Evolutionary conservation across 768 basidiomycete genomes (phyloP), one percentile per base, ranked within the genome.

Genomic region (Tylopilus subfusipes): DNA sequence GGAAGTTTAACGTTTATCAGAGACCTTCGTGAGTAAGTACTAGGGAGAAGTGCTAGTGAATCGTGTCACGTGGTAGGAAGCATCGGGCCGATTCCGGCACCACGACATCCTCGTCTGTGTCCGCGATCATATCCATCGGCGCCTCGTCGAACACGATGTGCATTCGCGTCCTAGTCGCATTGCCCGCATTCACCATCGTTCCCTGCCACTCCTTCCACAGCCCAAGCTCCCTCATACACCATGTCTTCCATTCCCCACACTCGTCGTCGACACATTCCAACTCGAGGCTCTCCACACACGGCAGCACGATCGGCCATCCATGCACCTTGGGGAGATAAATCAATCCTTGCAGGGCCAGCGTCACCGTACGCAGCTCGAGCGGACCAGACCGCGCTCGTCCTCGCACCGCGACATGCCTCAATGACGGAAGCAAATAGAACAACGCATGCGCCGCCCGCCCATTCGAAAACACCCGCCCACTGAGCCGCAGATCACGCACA

Each of bases 311-410:
- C 21, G 54, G 50, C 62, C 50, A 50, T 10, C 48, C 53, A 4
- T 50, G 38, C 27, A 45, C 8, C 38, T 25, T 40, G 3, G 61
- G 56, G 4, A 53, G 38, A 27, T 36, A 30, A 2, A 54, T 49
- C 30, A 65, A n/a, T 7, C 61, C 63, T 8, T 55, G 58, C 42
- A 66, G n/a, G 1, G 61, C 55, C 10, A 42, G 44, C 27, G 49
- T 29, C 21, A 60, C 56, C 27, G 61, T 60, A 4, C 56, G 55
- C 19, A 21, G 6, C 19, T 30, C 34, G 0, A 48, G 9, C 40
- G 64, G 56, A n/a, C 55, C 63, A 14, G 55, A 44, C 9, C 54
- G 57, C 4, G 49, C 58, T 4, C 44, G 43, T 16, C 63, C 64
- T 11, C 54, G 64, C 14, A 66, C 40, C 5, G 40, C 43, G 2